Evolutionary conservation across 2,329 filamentous ascomycete species (phyloP), one percentile per base, ranked within the genome.

Genomic region (Dothideomycetes sp.): DNA sequence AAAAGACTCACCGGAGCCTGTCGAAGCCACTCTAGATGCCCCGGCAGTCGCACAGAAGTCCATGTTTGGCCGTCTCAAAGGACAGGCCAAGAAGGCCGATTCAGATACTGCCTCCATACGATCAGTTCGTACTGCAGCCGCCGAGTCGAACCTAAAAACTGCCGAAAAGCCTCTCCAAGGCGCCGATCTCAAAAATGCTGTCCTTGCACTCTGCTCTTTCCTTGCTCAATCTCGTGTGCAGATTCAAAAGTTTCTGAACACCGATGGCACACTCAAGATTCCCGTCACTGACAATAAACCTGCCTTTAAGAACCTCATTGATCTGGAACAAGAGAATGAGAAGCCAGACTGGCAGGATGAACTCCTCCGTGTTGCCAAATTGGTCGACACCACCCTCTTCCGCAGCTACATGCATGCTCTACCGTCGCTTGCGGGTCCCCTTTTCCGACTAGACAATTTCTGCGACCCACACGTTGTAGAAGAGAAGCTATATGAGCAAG

Each of bases 401-500:
- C 78, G 89, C 12, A 83, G 86, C 0, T 93, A 94, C 59, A 96
- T 98, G 88, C 86, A 89, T 53, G 86, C 83, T 3, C 80, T 79
- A 5, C 89, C 91, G 4, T 78, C 81, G 4, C 69, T 98, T 9
- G 87, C 87, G 3, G 84, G 84, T 2, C 85, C 88, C 0, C 72
- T 98, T 0, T 96, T 98, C 65, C 86, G 91, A 17, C 85, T 96
- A 37, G 81, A 88, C 55, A 98, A 98, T 58, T 96, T 95, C 56
- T 96, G 91, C 59, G 89, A 98, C 52, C 89, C 91, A 0, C 81
- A 85, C 19, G 91, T 96, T 3, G 89, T 98, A 16, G 91, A 94
- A 56, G 84, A 94, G 59, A 87, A 87, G 52, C 68, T 98, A 4
- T 78, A 94, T 44, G 85, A 94, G 57, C 85, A 81, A 31, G 84